A percentile compares a stretch with the other conserved stretches of the same genome.
Evolutionary conservation across 257 asterid species (phyloP).

Genomic region (Solanum arcanum): DNA sequence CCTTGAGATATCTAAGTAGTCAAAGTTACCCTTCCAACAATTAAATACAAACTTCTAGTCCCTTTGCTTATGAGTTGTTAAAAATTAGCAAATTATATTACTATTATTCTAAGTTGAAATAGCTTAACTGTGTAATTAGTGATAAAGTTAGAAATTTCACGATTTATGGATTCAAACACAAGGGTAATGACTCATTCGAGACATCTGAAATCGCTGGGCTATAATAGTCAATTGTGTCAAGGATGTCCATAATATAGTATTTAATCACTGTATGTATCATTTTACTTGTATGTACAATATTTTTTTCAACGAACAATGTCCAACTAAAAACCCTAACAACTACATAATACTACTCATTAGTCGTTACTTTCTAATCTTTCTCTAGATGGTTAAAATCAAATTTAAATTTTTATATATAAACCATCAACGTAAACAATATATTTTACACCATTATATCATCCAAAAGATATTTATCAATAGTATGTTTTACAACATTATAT

Average conservation of each 20-base stretch:
- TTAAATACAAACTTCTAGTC: background rate
- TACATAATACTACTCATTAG: background rate
- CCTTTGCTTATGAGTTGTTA: background rate
- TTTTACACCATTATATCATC: background rate
- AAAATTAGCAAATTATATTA: background rate
- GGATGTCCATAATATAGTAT: too few species aligned
- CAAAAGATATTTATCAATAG: background rate
- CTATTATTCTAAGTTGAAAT: background rate
- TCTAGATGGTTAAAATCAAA: background rate
- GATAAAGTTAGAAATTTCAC: rapidly evolving
- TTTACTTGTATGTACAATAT: too few species aligned
- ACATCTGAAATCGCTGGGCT: rapidly evolving
- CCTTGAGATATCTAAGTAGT: background rate
- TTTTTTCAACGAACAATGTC: too few species aligned
- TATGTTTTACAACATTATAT: background rate
- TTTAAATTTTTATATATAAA: background rate
- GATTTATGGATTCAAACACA: too few species aligned
- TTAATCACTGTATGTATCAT: too few species aligned
- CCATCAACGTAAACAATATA: background rate
- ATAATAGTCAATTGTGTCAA: too few species aligned
- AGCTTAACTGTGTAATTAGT: too few species aligned
- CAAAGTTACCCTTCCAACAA: background rate
- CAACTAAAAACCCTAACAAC: too few species aligned
- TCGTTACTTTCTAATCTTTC: background rate
- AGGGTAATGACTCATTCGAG: too few species aligned